Evolutionary conservation across 768 basidiomycete species (phyloP), one percentile per base, ranked within the genome.

Genomic region (Boletus speciosus): DNA sequence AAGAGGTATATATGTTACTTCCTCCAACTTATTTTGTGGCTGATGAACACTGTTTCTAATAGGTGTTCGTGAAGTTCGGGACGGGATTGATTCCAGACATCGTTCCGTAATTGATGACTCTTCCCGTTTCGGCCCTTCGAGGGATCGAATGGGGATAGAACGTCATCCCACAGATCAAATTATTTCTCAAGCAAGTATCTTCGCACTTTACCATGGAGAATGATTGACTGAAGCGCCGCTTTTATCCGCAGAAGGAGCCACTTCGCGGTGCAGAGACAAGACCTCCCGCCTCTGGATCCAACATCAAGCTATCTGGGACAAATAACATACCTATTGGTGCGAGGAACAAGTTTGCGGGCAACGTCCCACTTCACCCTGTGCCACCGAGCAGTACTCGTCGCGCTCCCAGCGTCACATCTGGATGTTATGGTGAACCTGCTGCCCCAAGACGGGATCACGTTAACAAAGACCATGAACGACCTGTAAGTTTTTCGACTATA

Each of bases 261-360:
- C 16, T 19, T 21, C 64, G 58, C 34, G 43, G 25, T 27, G 9
- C 35, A 41, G 68, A 63, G 36, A 37, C 54, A 16, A 58, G 64
- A 27, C 37, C 49, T 6, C 50, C 47, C 9, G 54, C 51, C 15
- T 36, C 51, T 27, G 66, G 60, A 32, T 54, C 65, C 15, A 63
- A 55, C 14, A 19, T 66, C 25, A 68, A 66, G 25, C 36, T 71
- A 9, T 71, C 70, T 3, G 70, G 70, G 23, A 70, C 70, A 23
- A 71, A 73, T 51, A 71, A 62, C 31, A 63, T 54, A 47, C 70
- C 70, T 15, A 69, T 70, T 27, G 71, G 71, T 16, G 49, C 52
- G 7, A 58, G 67, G 43, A 63, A 54, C 46, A 72, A 65, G 19
- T 64, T 66, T 54, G n/a, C 54, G 6, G 32, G 45, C 29, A 63